Evolutionary conservation across 2,329 filamentous ascomycete genomes (phyloP), one percentile per base, ranked within the genome.

Genomic region (Chaetomiaceae sp.): DNA sequence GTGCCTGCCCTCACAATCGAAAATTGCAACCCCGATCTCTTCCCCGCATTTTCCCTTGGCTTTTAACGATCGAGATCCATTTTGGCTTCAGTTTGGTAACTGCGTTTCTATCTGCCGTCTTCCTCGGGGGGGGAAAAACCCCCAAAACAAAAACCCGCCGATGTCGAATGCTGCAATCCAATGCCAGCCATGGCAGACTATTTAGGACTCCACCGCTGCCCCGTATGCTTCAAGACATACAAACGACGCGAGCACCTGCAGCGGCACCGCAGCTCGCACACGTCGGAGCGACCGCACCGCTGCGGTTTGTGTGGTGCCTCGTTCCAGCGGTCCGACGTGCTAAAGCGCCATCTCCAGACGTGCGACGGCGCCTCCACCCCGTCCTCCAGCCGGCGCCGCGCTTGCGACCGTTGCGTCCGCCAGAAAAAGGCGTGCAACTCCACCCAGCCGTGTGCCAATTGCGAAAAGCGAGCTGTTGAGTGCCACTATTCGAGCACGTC

Each of bases 231-330:
- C 40, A 71, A 67, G 51, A 61, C 60, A 6, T 71, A 70, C 61
- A 71, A 70, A 57, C 61, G 69, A 20, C 64, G 66, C 6, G 69
- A 71, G 50, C 69, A 71, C 54, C 57, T 71, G 3, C 63, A 66
- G 38, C 68, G 69, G 23, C 69, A 71, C 50, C 61, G 58, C 30
- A 58, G 56, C 34, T 64, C 68, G 7, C 69, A 71, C 54, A 65
- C 62, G 3, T 54, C 61, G 2, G 63, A 66, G 27, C 64, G 68
- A 3, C 68, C 67, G 9, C 63, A 68, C 48, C 58, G 59, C 30
- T 71, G 69, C 56, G 51, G 56, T 8, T 53, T 60, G 2, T 71
- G 69, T 36, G 58, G 58, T 27, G 64, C 64, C 5, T 57, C 64
- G 0, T 71, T 71, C 46, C 66, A 69, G 54, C 63, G 69, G 16